Evolutionary conservation across 257 asterid genomes (phyloP).

Genomic region (Knoxia roxburghii): DNA sequence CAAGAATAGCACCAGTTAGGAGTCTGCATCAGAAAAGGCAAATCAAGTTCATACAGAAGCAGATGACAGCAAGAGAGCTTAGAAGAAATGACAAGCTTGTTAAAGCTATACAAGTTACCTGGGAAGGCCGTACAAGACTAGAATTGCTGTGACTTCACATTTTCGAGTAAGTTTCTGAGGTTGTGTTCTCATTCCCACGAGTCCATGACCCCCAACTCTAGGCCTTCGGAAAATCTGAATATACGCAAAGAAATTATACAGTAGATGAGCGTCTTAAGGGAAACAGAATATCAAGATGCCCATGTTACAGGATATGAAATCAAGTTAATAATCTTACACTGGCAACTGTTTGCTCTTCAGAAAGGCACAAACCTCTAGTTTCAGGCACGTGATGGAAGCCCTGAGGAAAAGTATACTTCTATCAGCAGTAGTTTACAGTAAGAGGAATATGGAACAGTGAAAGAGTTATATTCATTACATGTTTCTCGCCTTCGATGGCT

Average conservation of each 20-base stretch:
- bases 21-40: constrained; percentile 45
- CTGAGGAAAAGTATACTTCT: constrained; percentile 26
- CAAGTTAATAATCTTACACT: constrained; percentile 51
- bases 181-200: constrained; percentile 77
- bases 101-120: constrained; percentile 39
- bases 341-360: constrained; percentile 94
- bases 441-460: neutral
- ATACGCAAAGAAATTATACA: neutral
- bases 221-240: constrained; percentile 75
- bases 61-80: too few relatives aligned
- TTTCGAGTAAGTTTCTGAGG: constrained; percentile 74
- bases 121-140: constrained; percentile 90
- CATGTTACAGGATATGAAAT: neutral
- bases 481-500: constrained; percentile 97
- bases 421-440: constrained; percentile 12
- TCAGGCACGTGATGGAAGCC: constrained; percentile 98
- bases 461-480: constrained; percentile 34
- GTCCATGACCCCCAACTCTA: constrained; percentile 66
- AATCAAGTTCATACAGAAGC: neutral
- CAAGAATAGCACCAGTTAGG: constrained; percentile 93
- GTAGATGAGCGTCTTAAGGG: neutral
- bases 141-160: constrained; percentile 96
- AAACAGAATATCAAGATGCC: neutral
- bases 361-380: constrained; percentile 93
- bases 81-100: too few relatives aligned